Conservation (phyloP, 768 basidiomycete genomes). For the Ephemerocybe angulata region DNA sequence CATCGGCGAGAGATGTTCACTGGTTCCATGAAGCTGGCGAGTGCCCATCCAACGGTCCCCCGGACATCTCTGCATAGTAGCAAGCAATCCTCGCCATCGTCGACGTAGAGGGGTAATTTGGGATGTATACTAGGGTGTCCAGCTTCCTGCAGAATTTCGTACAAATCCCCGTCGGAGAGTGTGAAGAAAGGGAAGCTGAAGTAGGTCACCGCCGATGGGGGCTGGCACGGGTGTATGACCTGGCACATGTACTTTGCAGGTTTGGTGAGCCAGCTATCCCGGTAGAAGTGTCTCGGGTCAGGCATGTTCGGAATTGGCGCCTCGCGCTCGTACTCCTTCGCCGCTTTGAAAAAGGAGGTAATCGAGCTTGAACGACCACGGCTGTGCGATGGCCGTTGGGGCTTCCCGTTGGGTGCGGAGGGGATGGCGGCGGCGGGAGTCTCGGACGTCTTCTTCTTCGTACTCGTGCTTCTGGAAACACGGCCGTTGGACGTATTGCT, state of each 20-base stretch:
- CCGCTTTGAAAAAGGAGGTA: conserved; percentile 32
- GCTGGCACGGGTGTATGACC: conserved; percentile 66
- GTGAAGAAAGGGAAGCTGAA: conserved; percentile 76
- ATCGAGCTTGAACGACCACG: conserved; percentile 33
- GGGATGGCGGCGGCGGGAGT: not conserved
- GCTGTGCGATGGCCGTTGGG: conserved; percentile 21
- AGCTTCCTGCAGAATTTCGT: conserved; percentile 68
- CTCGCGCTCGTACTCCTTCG: conserved; percentile 13
- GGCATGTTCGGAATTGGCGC: conserved; percentile 8
- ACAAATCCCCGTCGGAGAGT: conserved; percentile 57
- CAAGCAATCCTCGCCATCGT: conserved; percentile 75
- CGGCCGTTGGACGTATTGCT: too few relatives aligned
- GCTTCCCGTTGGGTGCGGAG: conserved; percentile 8
- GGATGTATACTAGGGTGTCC: conserved; percentile 76
- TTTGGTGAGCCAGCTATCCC: conserved; percentile 42
- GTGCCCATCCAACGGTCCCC: conserved; percentile 69
- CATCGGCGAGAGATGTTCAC: conserved; percentile 25
- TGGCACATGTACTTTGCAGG: conserved; percentile 62
- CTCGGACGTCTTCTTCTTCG: not conserved
- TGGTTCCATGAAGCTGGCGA: conserved; percentile 78
- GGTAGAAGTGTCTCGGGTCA: conserved; percentile 19
- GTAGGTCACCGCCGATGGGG: conserved; percentile 61
- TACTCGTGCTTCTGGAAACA: conserved; percentile 1
- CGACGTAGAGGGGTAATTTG: conserved; percentile 72
- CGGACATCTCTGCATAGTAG: conserved; percentile 59